Evolutionary conservation across 306 rosid genomes (phyloP), one percentile per base, ranked within the genome.

Genomic region (Spatholobus suberectus): DNA sequence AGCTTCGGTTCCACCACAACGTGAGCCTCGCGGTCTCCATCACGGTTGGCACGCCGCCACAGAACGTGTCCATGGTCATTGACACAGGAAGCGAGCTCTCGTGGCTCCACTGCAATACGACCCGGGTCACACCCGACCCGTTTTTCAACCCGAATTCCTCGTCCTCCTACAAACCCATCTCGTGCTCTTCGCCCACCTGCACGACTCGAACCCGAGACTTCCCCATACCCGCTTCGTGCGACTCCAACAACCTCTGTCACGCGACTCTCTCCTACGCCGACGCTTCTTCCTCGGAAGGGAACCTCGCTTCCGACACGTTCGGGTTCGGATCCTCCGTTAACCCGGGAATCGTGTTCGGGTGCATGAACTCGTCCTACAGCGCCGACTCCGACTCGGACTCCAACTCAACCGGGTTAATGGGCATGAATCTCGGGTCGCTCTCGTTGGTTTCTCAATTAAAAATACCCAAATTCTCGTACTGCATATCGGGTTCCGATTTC

Each of bases 61-160:
- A 94, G 76, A 91, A 91, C 41, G 97, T 93, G 17, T 82, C 97
- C 14, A 86, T 93, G 94, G 94, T 93, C 59, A 85, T 93, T 26
- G 97, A 93, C 85, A 94, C 97, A 3, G 98, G 98, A 14, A 92
- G 97, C 59, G 98, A 93, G 67, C 97, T 94, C 68, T 91, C 97
- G 12, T 94, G 98, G 98, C 94, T 93, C 10, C 91, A 87, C 52
- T 90, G 97, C 81, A 92, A 84, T 35, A 21, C 21, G 86, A 87
- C 79, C 70, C 49, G 17, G 78, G 46, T 62, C 58, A 1, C 2
- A 21, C 55, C 44, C 52, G 37, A 78, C 71, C 81, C 87, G 8
- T 15, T 63, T 51, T 84, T 78, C 55, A 77, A 91, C 89, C 94
- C 90, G 83, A 72, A 47, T 57, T 47, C 52, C 2, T 95, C 98